Base-by-base conservation (phyloP, 305 asterid species). In the Fraxinus dipetala region DNA sequence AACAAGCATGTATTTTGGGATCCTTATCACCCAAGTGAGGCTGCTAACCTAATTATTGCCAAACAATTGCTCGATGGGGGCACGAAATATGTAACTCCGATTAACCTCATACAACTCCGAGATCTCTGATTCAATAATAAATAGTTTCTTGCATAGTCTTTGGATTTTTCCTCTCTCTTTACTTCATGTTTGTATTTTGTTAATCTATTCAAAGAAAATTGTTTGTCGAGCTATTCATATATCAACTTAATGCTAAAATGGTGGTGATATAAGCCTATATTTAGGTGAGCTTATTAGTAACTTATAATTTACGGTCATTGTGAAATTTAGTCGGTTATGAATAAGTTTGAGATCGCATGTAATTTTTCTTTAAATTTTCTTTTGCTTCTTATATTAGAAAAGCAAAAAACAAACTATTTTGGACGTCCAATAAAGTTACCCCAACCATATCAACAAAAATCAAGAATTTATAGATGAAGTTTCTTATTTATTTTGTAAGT, bases 1-100 rank as follows among this genome's bases (percentile, higher is more conserved):
- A 88, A 85, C 65, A 93, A 92, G 82, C 95, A 92, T 82, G 93
- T 95, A 3, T 95, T 95, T 28, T 92, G 98, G 99, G 99, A 95
- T 81, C 96, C 97, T 70, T 95, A 95, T 85, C 99, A 95, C 78
- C 99, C 99, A 0, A 95, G 97, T 59, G 97, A 95, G 83, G 99
- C 99, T 30, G 95, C 99, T 5, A 95, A 95, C 85, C 2, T 95
- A 78, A 82, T 95, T 34, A 89, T 95, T 30, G 97, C 99, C 43
- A 91, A 91, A 70, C 97, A 90, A 56, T 77, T 95, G 88, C 74
- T 95, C 35, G 90, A 93, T 79, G 99, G 99, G 16, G 94, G 81
- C 45, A 35, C 80, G 0, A 93, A 77, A 77, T 93, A 92, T 78
- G 86, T 91, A 28, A 74, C 92, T 76, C 98, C 99, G 0, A 81